Evolutionary conservation across 345 rosid species (phyloP).

Genomic region (Microcos paniculata): DNA sequence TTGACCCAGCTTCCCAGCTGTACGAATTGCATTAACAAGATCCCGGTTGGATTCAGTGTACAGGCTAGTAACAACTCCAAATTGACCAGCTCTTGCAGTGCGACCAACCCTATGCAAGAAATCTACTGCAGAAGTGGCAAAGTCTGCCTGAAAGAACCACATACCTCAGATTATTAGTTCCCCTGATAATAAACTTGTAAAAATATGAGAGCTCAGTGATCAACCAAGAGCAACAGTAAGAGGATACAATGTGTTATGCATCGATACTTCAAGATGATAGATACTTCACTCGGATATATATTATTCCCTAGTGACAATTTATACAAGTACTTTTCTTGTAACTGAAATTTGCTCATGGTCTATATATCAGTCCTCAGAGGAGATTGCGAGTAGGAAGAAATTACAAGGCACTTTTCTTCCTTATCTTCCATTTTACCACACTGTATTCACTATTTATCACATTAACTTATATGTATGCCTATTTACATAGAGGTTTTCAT

Average conservation of each 20-base stretch:
- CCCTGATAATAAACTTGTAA: not conserved
- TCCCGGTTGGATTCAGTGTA: constrained; percentile 72
- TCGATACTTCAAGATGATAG: not conserved
- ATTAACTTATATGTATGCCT: not conserved
- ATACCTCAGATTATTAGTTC: constrained; percentile 12
- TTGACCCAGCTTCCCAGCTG: constrained; percentile 66
- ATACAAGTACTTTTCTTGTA: not conserved
- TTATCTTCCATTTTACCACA: not conserved
- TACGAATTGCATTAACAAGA: constrained; percentile 80
- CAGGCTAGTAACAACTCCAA: constrained; percentile 88
- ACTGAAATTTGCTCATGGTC: not conserved
- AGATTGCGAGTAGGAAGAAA: not conserved
- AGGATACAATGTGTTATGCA: not conserved
- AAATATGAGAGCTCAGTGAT: not conserved
- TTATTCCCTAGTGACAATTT: not conserved
- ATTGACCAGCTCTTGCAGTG: constrained; percentile 95
- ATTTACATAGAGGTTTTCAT: not conserved
- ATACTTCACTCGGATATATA: not conserved
- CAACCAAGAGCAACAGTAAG: not conserved
- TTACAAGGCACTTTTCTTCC: not conserved
- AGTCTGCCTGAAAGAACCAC: constrained; percentile 80
- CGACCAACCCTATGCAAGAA: constrained; percentile 94
- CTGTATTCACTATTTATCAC: not conserved
- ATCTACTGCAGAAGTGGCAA: constrained; percentile 90
- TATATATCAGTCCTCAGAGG: not conserved